phyloP scores from a whole-genome alignment of 139 green algal genomes.

The Coccomyxa sp. region DNA sequence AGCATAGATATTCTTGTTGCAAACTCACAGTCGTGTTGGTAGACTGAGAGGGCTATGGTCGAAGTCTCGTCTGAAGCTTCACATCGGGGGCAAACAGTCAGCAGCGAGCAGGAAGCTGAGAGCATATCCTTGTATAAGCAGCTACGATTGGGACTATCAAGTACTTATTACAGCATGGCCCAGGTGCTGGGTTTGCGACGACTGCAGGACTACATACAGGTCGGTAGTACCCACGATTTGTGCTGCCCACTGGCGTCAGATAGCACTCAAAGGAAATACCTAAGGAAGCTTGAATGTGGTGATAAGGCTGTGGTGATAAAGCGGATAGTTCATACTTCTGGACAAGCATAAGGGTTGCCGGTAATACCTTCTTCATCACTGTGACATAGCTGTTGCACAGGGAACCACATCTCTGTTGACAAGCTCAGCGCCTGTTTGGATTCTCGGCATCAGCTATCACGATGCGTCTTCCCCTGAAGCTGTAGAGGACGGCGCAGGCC shows the following conservation, averaged over 20 bases:
- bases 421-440: neutral
- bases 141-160: slow-evolving; percentile 24
- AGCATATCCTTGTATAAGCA: slow-evolving; percentile 1
- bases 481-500: neutral
- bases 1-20: too few species aligned
- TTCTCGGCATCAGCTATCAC: neutral
- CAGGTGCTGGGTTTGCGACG: slow-evolving; percentile 50
- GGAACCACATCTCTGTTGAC: neutral
- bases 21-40: too few species aligned
- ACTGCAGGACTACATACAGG: slow-evolving; percentile 51
- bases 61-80: too few species aligned
- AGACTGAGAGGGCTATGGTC: too few species aligned
- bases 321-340: too few species aligned
- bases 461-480: neutral
- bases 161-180: slow-evolving; percentile 40
- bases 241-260: too few species aligned
- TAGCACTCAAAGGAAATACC: too few species aligned
- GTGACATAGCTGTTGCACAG: neutral
- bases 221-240: neutral
- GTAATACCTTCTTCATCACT: neutral
- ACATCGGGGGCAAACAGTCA: too few species aligned
- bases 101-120: too few species aligned
- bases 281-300: too few species aligned
- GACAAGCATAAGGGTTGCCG: too few species aligned
- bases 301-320: too few species aligned